phyloP scores from a whole-genome alignment of 1,139 yeast genomes.

The Candida pseudocylindracea region DNA sequence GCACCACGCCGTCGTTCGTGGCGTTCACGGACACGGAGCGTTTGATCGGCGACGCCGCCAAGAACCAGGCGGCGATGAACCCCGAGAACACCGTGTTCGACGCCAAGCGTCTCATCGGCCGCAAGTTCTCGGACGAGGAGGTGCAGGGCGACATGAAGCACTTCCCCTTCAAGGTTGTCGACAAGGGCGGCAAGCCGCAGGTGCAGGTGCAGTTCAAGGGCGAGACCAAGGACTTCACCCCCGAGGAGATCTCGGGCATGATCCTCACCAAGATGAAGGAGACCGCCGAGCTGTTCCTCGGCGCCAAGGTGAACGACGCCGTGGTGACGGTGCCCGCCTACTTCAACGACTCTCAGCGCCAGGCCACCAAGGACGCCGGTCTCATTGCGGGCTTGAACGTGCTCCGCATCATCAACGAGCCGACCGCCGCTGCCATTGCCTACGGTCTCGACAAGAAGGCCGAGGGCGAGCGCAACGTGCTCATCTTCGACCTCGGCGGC shows the following conservation, averaged over 20 bases:
- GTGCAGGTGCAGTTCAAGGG: slow-evolving; percentile 51
- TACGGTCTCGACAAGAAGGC: slow-evolving; percentile 75
- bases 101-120: slow-evolving; percentile 73
- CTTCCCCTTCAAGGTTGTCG: slow-evolving; percentile 49
- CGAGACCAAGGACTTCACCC: slow-evolving; percentile 46
- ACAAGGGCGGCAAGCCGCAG: slow-evolving; percentile 59
- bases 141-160: slow-evolving; percentile 73
- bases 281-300: slow-evolving; percentile 82
- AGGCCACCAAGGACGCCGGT: slow-evolving; percentile 97
- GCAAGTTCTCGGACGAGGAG: slow-evolving; percentile 47
- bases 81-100: slow-evolving; percentile 66
- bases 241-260: slow-evolving; percentile 88
- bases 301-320: slow-evolving; percentile 77
- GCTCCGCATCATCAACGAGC: slow-evolving; percentile 89
- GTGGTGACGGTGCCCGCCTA: slow-evolving; percentile 96
- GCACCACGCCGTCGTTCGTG: slow-evolving; percentile 84
- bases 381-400: slow-evolving; percentile 89
- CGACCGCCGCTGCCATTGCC: slow-evolving; percentile 97
- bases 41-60: slow-evolving; percentile 86
- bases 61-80: slow-evolving; percentile 77
- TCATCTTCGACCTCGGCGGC: slow-evolving; percentile 21
- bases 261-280: slow-evolving; percentile 81
- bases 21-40: slow-evolving; percentile 75
- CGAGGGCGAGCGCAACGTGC: slow-evolving; percentile 23
- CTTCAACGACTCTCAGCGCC: slow-evolving; percentile 96